phyloP scores from a whole-genome alignment of 2,329 filamentous ascomycete species.

The Aphanoascus verrucosus region DNA sequence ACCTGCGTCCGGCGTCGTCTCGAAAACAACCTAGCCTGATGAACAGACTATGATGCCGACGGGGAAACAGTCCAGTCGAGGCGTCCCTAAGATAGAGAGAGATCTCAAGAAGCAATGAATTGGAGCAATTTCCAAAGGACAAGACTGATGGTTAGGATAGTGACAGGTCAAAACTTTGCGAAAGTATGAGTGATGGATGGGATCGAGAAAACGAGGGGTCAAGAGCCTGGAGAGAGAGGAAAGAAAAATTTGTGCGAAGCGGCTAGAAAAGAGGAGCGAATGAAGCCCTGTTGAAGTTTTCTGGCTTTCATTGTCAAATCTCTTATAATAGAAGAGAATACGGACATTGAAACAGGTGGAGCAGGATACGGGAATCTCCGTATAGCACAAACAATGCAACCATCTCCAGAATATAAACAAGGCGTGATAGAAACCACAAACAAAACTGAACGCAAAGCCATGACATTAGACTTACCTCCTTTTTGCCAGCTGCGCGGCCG shows the following conservation, averaged over 20 bases:
- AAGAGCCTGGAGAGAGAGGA: not conserved
- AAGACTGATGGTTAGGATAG: not conserved
- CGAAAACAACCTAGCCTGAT: not conserved
- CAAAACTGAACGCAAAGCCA: not conserved
- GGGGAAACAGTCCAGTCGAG: constrained; percentile 1
- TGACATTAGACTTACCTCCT: constrained; percentile 42
- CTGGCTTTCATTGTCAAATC: too few relatives aligned
- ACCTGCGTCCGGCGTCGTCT: constrained; percentile 1
- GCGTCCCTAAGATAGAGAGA: not conserved
- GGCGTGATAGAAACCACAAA: not conserved
- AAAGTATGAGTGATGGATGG: not conserved
- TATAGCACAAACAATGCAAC: not conserved
- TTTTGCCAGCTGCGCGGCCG: constrained; percentile 44
- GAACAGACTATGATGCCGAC: not conserved
- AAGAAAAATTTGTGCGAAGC: too few relatives aligned
- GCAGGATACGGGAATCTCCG: not conserved
- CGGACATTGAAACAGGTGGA: not conserved
- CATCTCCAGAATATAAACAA: not conserved
- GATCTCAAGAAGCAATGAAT: not conserved
- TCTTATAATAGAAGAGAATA: not conserved
- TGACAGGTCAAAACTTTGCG: not conserved
- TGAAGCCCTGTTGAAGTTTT: too few relatives aligned
- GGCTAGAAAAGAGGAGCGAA: too few relatives aligned
- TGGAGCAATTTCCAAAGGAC: not conserved
- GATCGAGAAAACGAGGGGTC: not conserved